A percentile compares a stretch with the other conserved stretches of the same genome.
Conservation (phyloP, 345 rosid genomes). For the Melastoma malabathricum region DNA sequence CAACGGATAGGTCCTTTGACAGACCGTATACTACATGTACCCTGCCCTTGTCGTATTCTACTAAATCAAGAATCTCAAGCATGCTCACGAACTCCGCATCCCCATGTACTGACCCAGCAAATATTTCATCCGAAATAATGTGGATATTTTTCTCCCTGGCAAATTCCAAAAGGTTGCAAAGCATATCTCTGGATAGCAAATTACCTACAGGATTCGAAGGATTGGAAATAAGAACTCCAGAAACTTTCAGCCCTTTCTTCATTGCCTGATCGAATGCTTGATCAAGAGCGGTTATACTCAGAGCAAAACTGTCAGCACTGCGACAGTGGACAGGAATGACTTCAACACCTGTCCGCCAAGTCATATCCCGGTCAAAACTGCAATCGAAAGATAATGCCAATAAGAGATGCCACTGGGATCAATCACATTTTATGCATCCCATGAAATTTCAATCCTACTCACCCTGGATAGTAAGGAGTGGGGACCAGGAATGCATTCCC, state of each 20-base stretch:
- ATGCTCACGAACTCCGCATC: constrained; percentile 70
- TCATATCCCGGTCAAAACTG: constrained; percentile 84
- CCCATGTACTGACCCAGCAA: constrained; percentile 62
- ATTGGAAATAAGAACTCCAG: constrained; percentile 68
- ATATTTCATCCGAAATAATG: constrained; percentile 81
- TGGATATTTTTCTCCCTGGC: constrained; percentile 77
- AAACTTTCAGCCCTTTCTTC: constrained; percentile 60
- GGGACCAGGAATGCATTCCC: constrained; percentile 86
- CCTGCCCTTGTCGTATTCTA: constrained; percentile 58
- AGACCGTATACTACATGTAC: constrained; percentile 78
- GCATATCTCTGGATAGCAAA: constrained; percentile 46
- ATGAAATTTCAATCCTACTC: constrained; percentile 3
- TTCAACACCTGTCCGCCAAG: constrained; percentile 72
- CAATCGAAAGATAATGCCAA: constrained; percentile 5
- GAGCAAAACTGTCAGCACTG: constrained; percentile 54
- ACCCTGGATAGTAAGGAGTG: constrained; percentile 91
- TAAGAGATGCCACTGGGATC: too few species aligned
- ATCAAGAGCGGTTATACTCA: constrained; percentile 54
- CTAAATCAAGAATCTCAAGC: constrained; percentile 52
- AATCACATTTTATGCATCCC: too few species aligned
- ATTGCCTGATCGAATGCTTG: constrained; percentile 81
- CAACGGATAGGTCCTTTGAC: constrained; percentile 78
- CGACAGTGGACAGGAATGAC: constrained; percentile 83
- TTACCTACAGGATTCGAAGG: constrained; percentile 90
- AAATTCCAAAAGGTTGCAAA: constrained; percentile 42